Conservation (phyloP, 2,329 filamentous ascomycete species). For the Raffaelea ambrosiae region DNA sequence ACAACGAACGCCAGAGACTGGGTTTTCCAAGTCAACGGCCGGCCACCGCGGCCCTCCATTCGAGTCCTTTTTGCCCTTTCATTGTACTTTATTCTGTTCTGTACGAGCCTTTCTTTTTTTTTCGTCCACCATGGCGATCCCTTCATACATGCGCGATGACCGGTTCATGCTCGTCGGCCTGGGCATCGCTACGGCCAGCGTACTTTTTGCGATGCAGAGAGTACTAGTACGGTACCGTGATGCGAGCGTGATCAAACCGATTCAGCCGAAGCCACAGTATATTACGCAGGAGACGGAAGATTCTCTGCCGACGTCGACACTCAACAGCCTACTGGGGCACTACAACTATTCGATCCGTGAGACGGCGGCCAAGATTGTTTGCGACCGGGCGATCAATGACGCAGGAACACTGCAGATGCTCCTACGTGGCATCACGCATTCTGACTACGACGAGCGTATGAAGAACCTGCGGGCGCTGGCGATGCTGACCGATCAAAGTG, state of each 20-base stretch:
- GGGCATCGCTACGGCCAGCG: constrained; percentile 48
- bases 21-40: no score
- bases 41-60: no score
- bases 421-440: constrained; percentile 48
- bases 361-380: constrained; percentile 53
- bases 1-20: no score
- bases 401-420: constrained; percentile 38
- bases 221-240: constrained; percentile 53
- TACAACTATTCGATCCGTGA: constrained; percentile 67
- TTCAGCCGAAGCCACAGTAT: constrained; percentile 59
- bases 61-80: no score
- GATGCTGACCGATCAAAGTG: constrained; percentile 43
- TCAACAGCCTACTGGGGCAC: constrained; percentile 59
- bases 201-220: constrained; percentile 48
- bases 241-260: constrained; percentile 56
- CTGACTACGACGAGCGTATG: constrained; percentile 52
- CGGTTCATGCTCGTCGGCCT: constrained; percentile 43
- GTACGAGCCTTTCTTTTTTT: background rate
- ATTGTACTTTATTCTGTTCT: no score
- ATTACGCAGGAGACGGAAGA: constrained; percentile 71
- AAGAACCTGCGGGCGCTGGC: constrained; percentile 47
- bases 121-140: constrained; percentile 30
- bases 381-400: constrained; percentile 52
- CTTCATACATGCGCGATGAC: constrained; percentile 37
- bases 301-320: constrained; percentile 55